phyloP scores from a whole-genome alignment of 2,329 filamentous ascomycete species.

The Monilinia fructicola region DNA sequence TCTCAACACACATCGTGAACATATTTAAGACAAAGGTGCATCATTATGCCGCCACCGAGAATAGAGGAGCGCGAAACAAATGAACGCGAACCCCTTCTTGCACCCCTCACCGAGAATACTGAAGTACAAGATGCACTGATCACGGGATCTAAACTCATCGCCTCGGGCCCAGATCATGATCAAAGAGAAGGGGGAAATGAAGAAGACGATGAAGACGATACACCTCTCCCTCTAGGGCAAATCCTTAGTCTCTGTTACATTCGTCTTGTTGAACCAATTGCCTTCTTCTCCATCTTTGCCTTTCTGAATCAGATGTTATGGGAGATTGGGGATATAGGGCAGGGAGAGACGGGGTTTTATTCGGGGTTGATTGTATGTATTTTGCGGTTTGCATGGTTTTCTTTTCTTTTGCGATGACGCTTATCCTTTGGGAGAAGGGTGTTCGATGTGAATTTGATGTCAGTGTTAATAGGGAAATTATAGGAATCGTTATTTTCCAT shows the following conservation, averaged over 20 bases:
- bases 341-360: constrained; percentile 76
- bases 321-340: constrained; percentile 59
- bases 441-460: not conserved
- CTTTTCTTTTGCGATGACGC: not conserved
- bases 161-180: not conserved
- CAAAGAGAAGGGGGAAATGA: not conserved
- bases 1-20: not conserved
- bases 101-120: not conserved
- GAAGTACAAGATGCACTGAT: not conserved
- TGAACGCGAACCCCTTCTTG: constrained; percentile 14
- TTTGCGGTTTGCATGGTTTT: not conserved
- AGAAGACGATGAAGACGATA: constrained; percentile 40
- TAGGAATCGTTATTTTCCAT: constrained; percentile 67
- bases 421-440: not conserved
- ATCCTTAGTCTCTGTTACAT: constrained; percentile 72
- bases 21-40: not conserved
- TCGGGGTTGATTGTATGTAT: constrained; percentile 62
- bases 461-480: too few relatives aligned
- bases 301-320: constrained; percentile 78
- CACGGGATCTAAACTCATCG: constrained; percentile 11
- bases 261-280: constrained; percentile 70
- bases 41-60: too few relatives aligned
- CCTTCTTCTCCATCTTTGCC: constrained; percentile 82
- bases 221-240: constrained; percentile 60
- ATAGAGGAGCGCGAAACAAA: not conserved